Evolutionary conservation across 352 stramenopile genomes (phyloP).

Genomic region (Phytophthora pisi): DNA sequence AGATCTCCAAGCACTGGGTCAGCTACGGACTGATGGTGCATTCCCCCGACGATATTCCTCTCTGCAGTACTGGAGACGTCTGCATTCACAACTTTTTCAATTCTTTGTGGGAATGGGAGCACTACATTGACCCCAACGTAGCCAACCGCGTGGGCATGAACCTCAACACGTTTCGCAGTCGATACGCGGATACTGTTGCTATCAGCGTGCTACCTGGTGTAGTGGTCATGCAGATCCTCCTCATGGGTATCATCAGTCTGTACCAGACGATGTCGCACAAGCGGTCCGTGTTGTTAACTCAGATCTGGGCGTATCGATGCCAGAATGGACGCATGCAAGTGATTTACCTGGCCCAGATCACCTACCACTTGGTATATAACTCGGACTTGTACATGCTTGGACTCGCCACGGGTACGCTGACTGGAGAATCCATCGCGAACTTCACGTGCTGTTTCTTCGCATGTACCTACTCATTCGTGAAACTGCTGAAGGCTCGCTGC

Average conservation of each 20-base stretch:
- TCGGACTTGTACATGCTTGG: conserved; percentile 29
- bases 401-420: conserved; percentile 29
- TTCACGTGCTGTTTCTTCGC: conserved; percentile 24
- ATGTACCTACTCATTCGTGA: conserved; percentile 24
- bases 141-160: conserved; percentile 12
- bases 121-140: neutral
- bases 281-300: conserved; percentile 26
- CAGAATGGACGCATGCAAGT: conserved; percentile 30
- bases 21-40: conserved; percentile 28
- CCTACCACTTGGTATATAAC: conserved; percentile 26
- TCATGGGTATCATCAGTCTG: conserved; percentile 22
- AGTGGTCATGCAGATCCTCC: conserved; percentile 25
- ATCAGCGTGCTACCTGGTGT: conserved; percentile 26
- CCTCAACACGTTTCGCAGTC: conserved; percentile 19
- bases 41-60: conserved; percentile 20
- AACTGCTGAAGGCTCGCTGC: conserved; percentile 17
- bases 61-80: conserved; percentile 20
- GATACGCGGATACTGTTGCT: conserved; percentile 18
- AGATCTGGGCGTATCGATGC: conserved; percentile 33
- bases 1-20: conserved; percentile 10
- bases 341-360: conserved; percentile 26
- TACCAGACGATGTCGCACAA: conserved; percentile 28
- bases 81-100: conserved; percentile 34
- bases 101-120: conserved; percentile 22
- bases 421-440: conserved; percentile 22